These are phyloP conservation scores for Aquanectria penicillioides DNA, from an alignment of 2,329 filamentous ascomycete genomes.

Conservation along the genomic window DNA sequence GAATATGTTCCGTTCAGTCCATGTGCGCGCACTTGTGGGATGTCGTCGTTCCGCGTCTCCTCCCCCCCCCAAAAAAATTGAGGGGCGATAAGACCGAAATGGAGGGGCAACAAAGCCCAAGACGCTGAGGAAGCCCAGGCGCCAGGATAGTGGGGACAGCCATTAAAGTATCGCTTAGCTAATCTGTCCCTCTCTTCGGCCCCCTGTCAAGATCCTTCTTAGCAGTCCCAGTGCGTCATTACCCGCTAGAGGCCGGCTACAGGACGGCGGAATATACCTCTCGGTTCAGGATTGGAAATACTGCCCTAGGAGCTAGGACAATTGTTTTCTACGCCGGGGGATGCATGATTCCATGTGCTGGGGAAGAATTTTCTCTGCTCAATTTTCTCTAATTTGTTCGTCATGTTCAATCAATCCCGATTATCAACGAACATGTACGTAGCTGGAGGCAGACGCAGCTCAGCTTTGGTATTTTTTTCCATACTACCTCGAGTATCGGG, in stretches of 20 bases:
- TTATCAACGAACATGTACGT: no score
- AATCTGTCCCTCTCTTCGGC: background rate
- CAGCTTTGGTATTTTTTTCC: no score
- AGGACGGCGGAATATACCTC: conserved; percentile 6
- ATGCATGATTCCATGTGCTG: no score
- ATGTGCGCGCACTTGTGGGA: no score
- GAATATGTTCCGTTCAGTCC: background rate
- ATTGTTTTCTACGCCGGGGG: no score
- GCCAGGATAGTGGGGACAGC: background rate
- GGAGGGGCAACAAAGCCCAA: conserved; percentile 18
- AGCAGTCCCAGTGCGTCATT: conserved; percentile 8
- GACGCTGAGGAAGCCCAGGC: no score
- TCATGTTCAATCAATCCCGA: no score
- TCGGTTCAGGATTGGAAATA: background rate
- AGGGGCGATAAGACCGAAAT: conserved; percentile 20
- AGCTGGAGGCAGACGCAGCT: no score
- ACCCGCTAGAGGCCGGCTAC: background rate
- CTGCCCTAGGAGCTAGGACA: no score
- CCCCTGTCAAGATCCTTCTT: conserved; percentile 6
- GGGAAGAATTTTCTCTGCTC: no score
- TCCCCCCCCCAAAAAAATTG: conserved; percentile 17
- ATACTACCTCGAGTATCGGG: no score
- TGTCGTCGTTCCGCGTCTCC: background rate
- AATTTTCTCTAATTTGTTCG: no score
- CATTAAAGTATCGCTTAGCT: conserved; percentile 9